Conservation (phyloP, 306 rosid genomes). For the Quercus aquifolioides region DNA sequence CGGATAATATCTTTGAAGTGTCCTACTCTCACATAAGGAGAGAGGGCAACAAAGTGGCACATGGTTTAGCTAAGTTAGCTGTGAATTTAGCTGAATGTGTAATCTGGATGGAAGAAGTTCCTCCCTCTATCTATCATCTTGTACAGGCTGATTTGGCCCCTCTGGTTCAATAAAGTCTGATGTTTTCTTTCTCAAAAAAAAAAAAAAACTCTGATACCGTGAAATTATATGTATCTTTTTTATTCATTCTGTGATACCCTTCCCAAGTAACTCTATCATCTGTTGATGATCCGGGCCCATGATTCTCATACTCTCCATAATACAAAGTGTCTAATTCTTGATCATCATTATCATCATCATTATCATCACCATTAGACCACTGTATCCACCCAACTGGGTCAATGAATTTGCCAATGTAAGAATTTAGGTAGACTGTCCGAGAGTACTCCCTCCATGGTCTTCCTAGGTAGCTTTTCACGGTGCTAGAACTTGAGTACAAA, state of each 20-base stretch:
- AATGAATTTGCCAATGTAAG: conserved; percentile 56
- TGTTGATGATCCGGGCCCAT: conserved; percentile 62
- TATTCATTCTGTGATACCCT: conserved; percentile 58
- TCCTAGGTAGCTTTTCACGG: conserved; percentile 63
- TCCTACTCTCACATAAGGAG: too few relatives aligned
- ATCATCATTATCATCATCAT: conserved; percentile 1
- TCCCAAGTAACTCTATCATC: conserved; percentile 48
- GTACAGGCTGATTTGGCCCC: too few relatives aligned
- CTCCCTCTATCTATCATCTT: too few relatives aligned
- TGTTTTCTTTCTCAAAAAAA: too few relatives aligned
- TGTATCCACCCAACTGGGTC: conserved; percentile 56
- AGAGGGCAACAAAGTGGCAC: too few relatives aligned
- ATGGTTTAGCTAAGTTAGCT: too few relatives aligned
- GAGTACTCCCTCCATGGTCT: conserved; percentile 72
- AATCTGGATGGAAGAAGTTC: too few relatives aligned
- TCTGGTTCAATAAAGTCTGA: too few relatives aligned
- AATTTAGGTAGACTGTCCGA: conserved; percentile 49
- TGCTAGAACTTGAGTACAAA: conserved; percentile 27
- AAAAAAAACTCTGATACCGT: too few relatives aligned
- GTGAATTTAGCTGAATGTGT: too few relatives aligned
- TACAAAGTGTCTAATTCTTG: conserved; percentile 44
- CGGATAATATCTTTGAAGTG: too few relatives aligned
- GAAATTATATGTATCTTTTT: conserved; percentile 52
- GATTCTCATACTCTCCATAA: conserved; percentile 63
- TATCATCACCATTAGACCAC: conserved; percentile 32